Evolutionary conservation across 192 early-diverging fungal species (phyloP), one percentile per base, ranked within the genome.

Genomic region (Obelidium mucronatum): DNA sequence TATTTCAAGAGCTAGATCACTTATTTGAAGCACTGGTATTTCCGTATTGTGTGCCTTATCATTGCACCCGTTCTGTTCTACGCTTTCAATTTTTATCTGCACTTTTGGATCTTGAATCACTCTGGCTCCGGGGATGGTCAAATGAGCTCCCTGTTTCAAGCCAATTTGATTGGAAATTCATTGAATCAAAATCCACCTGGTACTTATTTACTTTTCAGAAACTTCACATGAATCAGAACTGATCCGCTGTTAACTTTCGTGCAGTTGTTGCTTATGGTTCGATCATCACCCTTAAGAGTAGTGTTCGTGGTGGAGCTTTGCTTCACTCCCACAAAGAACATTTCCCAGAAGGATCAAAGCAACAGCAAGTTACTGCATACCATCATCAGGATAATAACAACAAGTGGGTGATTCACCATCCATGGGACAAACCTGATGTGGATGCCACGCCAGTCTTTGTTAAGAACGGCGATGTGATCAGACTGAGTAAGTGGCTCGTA

Each of bases 111-210:
- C 30, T 82, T 99, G 40, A 89, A 86, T 75, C 83, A 87, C 54
- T 90, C 86, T 35, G 98, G 98, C 0, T 82, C 91, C 2, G 96
- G 97, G 3, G 95, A 97, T 81, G 91, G 92, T 22, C 89, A 91
- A 56, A 99, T 99, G 98, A 92, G 93, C 77, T 94, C 95, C 3
- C 82, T 97, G n/a, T 99, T 99, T 86, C 98, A 99, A 80, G 94
- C 96, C n/a, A 81, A 87, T 30, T 81, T 99, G 28, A 68, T 86
- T 42, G 98, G 98, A 39, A 95, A 90, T 80, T 81, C 88, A 58
- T 91, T 98, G 30, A 68, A 81, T 33, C 69, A 88, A 44, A 95
- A 96, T 78, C 98, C 98, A 11, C 76, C 96, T 11, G 84, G 94
- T 95, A 81, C 28, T 30, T 22, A 26, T 17, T 8, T 55, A 34